Base-by-base conservation (phyloP, 2,329 filamentous ascomycete genomes). In the Aurifilum marmelostoma region DNA sequence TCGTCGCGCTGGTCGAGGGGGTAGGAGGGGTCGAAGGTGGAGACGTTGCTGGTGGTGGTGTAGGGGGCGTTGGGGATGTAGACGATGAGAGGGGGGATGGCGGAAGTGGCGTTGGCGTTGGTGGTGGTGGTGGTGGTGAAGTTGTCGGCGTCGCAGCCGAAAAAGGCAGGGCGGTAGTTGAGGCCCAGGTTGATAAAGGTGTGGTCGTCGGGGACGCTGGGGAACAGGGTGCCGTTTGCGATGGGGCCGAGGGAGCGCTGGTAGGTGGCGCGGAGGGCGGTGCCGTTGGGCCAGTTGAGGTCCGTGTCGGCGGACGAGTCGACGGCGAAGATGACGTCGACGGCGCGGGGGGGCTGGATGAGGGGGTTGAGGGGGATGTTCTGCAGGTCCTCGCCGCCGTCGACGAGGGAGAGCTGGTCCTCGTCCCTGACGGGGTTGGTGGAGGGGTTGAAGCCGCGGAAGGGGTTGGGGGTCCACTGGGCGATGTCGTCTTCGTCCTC, bases 51-150 rank as follows among this genome's bases (percentile, higher is more conserved):
- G 72, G 85, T 80, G 76, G 87, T 87, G 61, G 90, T 86, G 80
- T 97, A 97, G 1, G 94, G 94, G 29, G 90, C 85, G 77, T 96
- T 97, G 69, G 96, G 93, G 60, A 98, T 79, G 82, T 99, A 99
- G 72, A 80, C 77, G 66, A 80, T 11, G 4, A 80, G 71, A 0
- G 79, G 79, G 0, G 78, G 76, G 0, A 72, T 66, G 47, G 43
- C 16, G 18, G 73, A 72, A 54, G 63, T 65, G 4, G 18, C 9
- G 14, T 63, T 11, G n/a, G 75, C 60, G 21, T 76, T 73, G 65
- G n/a, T n/a, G 56, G 63, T 65, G 4, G 18, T 9, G 14, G 64
- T 11, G n/a, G 75, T 62, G 21, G 76, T 73, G 65, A 80, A 78
- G 73, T 80, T 79, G 71, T 32, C 9, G 70, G 74, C 70, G 73